Percentiles rank a stretch among this genome's conserved stretches.
Conservation (phyloP, 2,329 filamentous ascomycete genomes). For the Sporothrix sp. region DNA sequence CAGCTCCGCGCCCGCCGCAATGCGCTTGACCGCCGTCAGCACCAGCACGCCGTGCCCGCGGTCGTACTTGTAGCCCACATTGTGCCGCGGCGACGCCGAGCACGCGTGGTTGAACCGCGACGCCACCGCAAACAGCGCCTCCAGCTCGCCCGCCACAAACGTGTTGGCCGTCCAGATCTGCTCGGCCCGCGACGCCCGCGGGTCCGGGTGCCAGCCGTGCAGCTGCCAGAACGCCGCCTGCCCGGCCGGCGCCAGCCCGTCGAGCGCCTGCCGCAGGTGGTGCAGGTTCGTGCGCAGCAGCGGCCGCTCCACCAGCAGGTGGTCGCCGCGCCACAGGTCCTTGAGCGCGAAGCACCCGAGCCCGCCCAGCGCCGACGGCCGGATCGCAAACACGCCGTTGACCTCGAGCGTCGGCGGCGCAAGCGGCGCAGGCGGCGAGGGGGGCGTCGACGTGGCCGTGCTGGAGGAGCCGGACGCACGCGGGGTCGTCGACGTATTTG, state of each 20-base stretch:
- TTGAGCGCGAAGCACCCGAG: constrained; percentile 37
- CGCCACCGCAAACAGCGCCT: constrained; percentile 27
- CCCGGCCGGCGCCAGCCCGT: constrained; percentile 24
- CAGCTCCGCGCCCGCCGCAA: constrained; percentile 18
- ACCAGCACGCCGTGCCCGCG: constrained; percentile 26
- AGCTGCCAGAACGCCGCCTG: constrained; percentile 30
- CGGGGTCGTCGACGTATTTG: background rate
- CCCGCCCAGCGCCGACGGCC: constrained; percentile 32
- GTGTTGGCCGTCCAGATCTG: constrained; percentile 25
- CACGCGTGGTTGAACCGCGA: constrained; percentile 53
- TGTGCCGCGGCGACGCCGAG: constrained; percentile 25
- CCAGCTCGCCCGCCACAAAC: constrained; percentile 15
- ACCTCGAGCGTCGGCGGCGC: constrained; percentile 5
- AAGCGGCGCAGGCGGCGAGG: background rate
- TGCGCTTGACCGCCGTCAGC: constrained; percentile 26
- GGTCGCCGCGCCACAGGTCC: constrained; percentile 29
- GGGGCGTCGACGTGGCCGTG: background rate
- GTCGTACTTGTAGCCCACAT: constrained; percentile 37
- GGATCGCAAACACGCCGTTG: constrained; percentile 34
- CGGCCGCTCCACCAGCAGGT: constrained; percentile 37
- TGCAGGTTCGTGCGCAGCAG: constrained; percentile 27
- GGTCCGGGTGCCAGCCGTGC: constrained; percentile 21
- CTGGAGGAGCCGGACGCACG: too few relatives aligned
- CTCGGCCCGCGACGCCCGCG: constrained; percentile 5
- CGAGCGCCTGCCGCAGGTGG: constrained; percentile 28